Base-by-base conservation (phyloP, 495 filamentous ascomycete genomes). In the Trichoderma parareesei region DNA sequence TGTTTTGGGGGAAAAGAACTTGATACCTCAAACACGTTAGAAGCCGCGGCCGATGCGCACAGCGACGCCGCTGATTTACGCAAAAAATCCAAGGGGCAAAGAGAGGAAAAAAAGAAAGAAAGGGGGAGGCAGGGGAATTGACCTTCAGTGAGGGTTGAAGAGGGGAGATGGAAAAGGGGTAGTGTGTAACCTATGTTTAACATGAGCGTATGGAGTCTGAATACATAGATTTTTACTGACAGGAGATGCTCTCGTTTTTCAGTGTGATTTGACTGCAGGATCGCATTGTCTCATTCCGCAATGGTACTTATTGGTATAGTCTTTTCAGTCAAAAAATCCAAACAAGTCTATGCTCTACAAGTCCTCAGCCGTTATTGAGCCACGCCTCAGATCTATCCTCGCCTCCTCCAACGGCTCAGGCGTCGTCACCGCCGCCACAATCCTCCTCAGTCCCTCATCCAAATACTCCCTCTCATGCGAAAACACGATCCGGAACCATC, bases 401-500 rank as follows among this genome's bases (percentile, higher is more conserved):
- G 40, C 6, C 40, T 57, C 18, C 7, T 5, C 7, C 27, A 10
- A 35, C 10, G 53, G 10, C 33, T 37, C 53, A 57, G 53, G 53
- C 9, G 53, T 13, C 18, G 20, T 57, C 33, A 57, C 20, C 13
- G 53, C 53, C 2, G 53, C 27, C 5, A 46, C 18, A 8, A 63
- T 48, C 9, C 61, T 41, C 8, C 43, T 7, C 5, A 63, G 43
- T 7, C 61, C 61, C 61, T 44, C 41, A 13, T 49, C 14, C 41
- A 63, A 38, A 40, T 63, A 63, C 10, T 63, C 61, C 43, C 5
- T 63, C 7, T 37, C 33, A n/a, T 63, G 61, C 14, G 61, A 63
- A 62, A 84, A 84, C 14, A 82, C 77, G 62, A 86, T 68, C 14
- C 84, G 69, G 66, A 84, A 86, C 74, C 76, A 84, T 0, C 82